phyloP scores from a whole-genome alignment of 1,284 basidiomycete genomes.

The Cutaneotrichosporon daszewskae region DNA sequence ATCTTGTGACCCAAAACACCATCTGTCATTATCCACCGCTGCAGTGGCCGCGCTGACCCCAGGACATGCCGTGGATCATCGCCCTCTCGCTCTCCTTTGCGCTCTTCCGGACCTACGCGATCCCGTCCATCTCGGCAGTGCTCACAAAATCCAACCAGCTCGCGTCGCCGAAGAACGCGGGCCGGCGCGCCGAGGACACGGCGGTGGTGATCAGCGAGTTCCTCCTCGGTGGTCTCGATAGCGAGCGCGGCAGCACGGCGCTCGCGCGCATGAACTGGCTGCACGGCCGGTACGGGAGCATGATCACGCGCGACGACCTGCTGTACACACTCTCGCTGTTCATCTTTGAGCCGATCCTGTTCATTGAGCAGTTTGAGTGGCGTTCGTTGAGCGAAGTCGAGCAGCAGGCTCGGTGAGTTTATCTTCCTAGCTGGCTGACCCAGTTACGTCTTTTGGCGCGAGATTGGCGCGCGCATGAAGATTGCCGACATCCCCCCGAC shows the following conservation, averaged over 20 bases:
- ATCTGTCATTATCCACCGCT: neutral
- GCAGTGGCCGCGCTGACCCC: neutral
- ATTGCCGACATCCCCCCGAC: slow-evolving; percentile 12
- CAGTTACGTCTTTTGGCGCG: slow-evolving; percentile 17
- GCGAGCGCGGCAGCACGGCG: slow-evolving; percentile 9
- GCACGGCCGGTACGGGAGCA: slow-evolving; percentile 10
- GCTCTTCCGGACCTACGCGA: slow-evolving; percentile 16
- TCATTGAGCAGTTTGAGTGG: slow-evolving; percentile 6
- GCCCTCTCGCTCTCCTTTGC: slow-evolving; percentile 10
- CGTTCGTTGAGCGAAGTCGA: slow-evolving; percentile 8
- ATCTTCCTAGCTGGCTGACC: neutral
- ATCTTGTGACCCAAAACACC: neutral
- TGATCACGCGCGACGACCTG: slow-evolving; percentile 14
- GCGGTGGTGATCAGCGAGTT: slow-evolving; percentile 14
- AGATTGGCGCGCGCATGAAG: slow-evolving; percentile 17
- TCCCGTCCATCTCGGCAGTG: slow-evolving; percentile 11
- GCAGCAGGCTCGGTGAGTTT: slow-evolving; percentile 13
- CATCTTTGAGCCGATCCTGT: slow-evolving; percentile 11
- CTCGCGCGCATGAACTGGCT: slow-evolving; percentile 17
- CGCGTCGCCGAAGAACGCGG: neutral
- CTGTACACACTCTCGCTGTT: slow-evolving; percentile 14
- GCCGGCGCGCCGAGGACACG: slow-evolving; percentile 16
- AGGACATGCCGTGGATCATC: slow-evolving; percentile 13
- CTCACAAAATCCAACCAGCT: slow-evolving; percentile 13
- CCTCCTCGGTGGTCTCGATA: slow-evolving; percentile 7